A percentile compares a stretch with the other conserved stretches of the same genome.
Conservation (phyloP, 148 eudicot genomes). For the Cornus florida region DNA sequence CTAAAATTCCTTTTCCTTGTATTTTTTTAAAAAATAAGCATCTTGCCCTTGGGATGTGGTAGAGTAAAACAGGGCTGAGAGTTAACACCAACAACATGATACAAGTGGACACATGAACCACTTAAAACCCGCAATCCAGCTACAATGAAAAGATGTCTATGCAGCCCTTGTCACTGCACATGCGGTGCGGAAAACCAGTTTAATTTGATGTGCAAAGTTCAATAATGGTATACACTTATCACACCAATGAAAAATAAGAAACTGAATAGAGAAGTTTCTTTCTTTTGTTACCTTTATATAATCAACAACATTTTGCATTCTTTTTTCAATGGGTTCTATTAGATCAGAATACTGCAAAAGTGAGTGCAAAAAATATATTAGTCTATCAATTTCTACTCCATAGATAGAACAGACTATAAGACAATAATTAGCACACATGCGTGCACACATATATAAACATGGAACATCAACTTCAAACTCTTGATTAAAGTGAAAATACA, state of each 20-base stretch:
- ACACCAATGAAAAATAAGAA: not conserved
- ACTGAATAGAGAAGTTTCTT: not conserved
- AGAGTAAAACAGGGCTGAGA: not conserved
- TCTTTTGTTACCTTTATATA: conserved; percentile 57
- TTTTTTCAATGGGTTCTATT: conserved; percentile 69
- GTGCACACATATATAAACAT: too few species aligned
- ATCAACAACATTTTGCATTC: conserved; percentile 70
- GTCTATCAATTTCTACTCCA: not conserved
- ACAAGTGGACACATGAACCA: not conserved
- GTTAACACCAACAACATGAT: not conserved
- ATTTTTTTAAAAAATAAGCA: not conserved
- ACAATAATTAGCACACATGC: not conserved
- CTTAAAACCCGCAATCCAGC: not conserved
- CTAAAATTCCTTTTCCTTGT: not conserved
- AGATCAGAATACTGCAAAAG: conserved; percentile 75
- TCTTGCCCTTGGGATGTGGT: not conserved
- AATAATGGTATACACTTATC: not conserved
- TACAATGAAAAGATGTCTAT: not conserved
- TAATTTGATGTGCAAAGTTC: not conserved
- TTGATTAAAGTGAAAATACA: too few species aligned
- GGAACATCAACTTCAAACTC: too few species aligned
- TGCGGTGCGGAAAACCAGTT: not conserved
- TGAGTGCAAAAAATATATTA: conserved; percentile 5
- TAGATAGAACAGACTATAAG: not conserved
- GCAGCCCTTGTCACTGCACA: not conserved